A percentile compares a stretch with the other conserved stretches of the same genome.
These are phyloP conservation scores for Zizania latifolia DNA, from an alignment of 176 grass and related monocot species.

Conservation along the genomic window DNA sequence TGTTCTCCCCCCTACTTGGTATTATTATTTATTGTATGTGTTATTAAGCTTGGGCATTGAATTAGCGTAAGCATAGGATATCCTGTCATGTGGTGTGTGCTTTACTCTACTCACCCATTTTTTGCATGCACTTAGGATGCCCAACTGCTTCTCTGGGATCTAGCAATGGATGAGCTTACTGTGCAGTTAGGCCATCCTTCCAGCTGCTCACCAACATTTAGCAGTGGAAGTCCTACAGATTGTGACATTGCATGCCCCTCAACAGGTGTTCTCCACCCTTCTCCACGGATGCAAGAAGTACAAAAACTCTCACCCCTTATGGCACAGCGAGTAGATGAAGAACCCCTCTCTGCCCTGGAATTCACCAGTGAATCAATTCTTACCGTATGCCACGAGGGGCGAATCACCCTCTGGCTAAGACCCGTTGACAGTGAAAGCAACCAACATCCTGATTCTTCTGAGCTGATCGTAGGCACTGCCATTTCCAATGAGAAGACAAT, in stretches of 20 bases:
- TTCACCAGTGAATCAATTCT: constrained; percentile 75
- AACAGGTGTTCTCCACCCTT: constrained; percentile 69
- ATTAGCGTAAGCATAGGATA: constrained; percentile 7
- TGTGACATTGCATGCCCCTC: constrained; percentile 64
- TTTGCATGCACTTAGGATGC: constrained; percentile 54
- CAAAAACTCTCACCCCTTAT: constrained; percentile 81
- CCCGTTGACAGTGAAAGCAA: constrained; percentile 46
- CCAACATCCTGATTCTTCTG: constrained; percentile 49
- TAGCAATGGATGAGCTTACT: constrained; percentile 77
- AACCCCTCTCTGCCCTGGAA: constrained; percentile 69
- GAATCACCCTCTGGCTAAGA: constrained; percentile 75
- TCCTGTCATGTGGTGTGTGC: not conserved
- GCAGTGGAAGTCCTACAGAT: constrained; percentile 62
- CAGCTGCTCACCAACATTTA: constrained; percentile 64
- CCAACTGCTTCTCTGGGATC: constrained; percentile 87
- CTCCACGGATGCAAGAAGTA: constrained; percentile 82
- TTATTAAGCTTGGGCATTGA: not conserved
- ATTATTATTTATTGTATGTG: not conserved
- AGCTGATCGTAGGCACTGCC: constrained; percentile 28
- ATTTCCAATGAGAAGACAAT: constrained; percentile 53
- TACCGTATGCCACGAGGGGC: constrained; percentile 72
- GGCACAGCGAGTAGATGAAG: constrained; percentile 60
- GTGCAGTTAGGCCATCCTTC: constrained; percentile 61
- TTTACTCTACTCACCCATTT: not conserved
- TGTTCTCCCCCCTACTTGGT: not conserved